Evolutionary conservation across 805 yeast genomes (phyloP).

Genomic region (Nakazawaea ishiwadae): DNA sequence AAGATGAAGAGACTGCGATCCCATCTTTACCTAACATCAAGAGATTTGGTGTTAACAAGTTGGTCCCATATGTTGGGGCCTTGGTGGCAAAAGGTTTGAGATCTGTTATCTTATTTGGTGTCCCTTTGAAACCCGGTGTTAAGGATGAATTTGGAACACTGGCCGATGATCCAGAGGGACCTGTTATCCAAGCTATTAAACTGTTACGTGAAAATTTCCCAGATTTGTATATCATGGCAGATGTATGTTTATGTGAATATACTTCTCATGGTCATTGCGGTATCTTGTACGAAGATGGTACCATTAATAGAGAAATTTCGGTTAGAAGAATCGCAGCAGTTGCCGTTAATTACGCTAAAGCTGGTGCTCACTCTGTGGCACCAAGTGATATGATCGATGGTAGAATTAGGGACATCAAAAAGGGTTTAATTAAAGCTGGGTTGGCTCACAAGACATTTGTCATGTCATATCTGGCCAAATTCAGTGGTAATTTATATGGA

Average conservation of each 20-base stretch:
- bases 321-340: conserved; percentile 88
- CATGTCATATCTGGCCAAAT: conserved; percentile 93
- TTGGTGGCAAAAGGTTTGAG: conserved; percentile 77
- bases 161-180: conserved; percentile 96
- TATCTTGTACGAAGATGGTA: conserved; percentile 78
- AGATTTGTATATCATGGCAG: conserved; percentile 81
- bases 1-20: conserved; percentile 73
- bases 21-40: conserved; percentile 84
- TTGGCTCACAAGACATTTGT: conserved; percentile 85
- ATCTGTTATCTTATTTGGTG: conserved; percentile 90
- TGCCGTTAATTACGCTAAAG: conserved; percentile 90
- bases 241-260: conserved; percentile 95
- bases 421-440: conserved; percentile 73
- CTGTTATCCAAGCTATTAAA: conserved; percentile 79
- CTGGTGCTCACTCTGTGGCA: conserved; percentile 94
- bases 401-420: conserved; percentile 80
- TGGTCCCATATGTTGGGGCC: conserved; percentile 64
- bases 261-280: conserved; percentile 99
- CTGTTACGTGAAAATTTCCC: conserved; percentile 66
- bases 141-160: conserved; percentile 83
- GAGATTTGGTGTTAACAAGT: conserved; percentile 77
- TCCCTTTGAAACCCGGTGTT: conserved; percentile 66
- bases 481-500: conserved; percentile 86
- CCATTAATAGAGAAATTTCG: conserved; percentile 68
- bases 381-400: conserved; percentile 99